Evolutionary conservation across 225 moss, liverwort and hornwort genomes (phyloP).

Genomic region (Ulota crispa): DNA sequence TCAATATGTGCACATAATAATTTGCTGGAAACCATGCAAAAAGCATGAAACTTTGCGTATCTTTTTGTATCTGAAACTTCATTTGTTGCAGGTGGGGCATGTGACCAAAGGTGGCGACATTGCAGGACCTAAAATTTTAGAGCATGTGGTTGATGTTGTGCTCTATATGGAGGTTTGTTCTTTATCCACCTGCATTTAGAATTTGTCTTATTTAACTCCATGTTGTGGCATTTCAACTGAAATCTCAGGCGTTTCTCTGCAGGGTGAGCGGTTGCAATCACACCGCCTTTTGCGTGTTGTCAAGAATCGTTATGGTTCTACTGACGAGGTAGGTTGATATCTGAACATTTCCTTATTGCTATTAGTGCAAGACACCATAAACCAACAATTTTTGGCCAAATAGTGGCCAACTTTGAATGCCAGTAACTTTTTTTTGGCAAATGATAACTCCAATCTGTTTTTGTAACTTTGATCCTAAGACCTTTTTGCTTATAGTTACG

Average conservation of each 20-base stretch:
- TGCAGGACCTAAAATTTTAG: slow-evolving; percentile 94
- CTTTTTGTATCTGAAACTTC: neutral
- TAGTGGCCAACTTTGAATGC: too few relatives aligned
- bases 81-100: slow-evolving; percentile 82
- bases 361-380: too few relatives aligned
- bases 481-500: too few relatives aligned
- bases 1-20: neutral
- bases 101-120: slow-evolving; percentile 99
- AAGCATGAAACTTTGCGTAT: neutral
- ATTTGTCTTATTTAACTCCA: neutral
- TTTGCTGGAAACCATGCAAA: neutral
- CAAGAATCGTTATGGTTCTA: slow-evolving; percentile 98
- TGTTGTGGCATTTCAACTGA: neutral
- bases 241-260: neutral
- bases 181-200: slow-evolving; percentile 1
- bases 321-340: slow-evolving; percentile 93
- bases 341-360: neutral
- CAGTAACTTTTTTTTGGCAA: too few relatives aligned
- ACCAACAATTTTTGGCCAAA: too few relatives aligned
- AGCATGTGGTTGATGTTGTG: slow-evolving; percentile 98
- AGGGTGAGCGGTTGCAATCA: slow-evolving; percentile 97
- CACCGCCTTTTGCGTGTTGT: slow-evolving; percentile 95
- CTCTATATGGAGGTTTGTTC: slow-evolving; percentile 91
- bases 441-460: too few relatives aligned
- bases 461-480: too few relatives aligned